Percentiles rank a stretch among this genome's conserved stretches.
Evolutionary conservation across 1,139 yeast species (phyloP).

Genomic region (Debaryomyces singareniensis): DNA sequence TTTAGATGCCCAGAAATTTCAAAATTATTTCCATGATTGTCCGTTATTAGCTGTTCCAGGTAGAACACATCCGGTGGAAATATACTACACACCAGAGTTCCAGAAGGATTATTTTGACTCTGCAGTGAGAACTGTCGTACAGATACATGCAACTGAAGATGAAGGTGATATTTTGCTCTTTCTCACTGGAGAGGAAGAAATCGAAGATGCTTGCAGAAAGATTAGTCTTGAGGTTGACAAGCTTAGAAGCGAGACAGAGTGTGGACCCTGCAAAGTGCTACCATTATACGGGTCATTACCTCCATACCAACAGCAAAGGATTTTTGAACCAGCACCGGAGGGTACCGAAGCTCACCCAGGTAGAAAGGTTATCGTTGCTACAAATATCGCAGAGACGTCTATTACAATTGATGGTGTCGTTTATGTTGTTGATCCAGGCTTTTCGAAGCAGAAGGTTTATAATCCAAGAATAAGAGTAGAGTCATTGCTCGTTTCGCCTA

Average conservation of each 20-base stretch:
- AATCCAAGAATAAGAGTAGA: constrained; percentile 96
- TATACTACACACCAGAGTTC: constrained; percentile 93
- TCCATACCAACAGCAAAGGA: constrained; percentile 89
- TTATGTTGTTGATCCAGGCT: constrained; percentile 96
- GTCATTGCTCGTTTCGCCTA: constrained; percentile 89
- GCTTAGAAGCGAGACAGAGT: constrained; percentile 75
- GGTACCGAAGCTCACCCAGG: constrained; percentile 81
- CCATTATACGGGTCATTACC: constrained; percentile 96
- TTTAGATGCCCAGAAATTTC: constrained; percentile 94
- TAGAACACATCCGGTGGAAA: constrained; percentile 95
- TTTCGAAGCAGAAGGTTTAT: constrained; percentile 92
- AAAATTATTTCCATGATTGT: constrained; percentile 80
- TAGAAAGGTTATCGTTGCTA: constrained; percentile 87
- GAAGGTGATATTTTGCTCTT: constrained; percentile 88
- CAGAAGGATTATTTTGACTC: constrained; percentile 93
- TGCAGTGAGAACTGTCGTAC: constrained; percentile 89
- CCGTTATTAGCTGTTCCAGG: constrained; percentile 97
- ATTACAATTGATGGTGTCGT: constrained; percentile 96
- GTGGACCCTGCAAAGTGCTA: constrained; percentile 85
- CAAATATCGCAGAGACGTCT: constrained; percentile 97
- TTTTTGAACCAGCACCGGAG: constrained; percentile 84
- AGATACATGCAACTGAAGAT: constrained; percentile 94
- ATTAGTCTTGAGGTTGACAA: constrained; percentile 85
- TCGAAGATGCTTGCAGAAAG: constrained; percentile 93
- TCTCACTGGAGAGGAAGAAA: constrained; percentile 96